These are phyloP conservation scores for Pseudotulostoma volvatum DNA, from an alignment of 495 filamentous ascomycete species.

Conservation along the genomic window DNA sequence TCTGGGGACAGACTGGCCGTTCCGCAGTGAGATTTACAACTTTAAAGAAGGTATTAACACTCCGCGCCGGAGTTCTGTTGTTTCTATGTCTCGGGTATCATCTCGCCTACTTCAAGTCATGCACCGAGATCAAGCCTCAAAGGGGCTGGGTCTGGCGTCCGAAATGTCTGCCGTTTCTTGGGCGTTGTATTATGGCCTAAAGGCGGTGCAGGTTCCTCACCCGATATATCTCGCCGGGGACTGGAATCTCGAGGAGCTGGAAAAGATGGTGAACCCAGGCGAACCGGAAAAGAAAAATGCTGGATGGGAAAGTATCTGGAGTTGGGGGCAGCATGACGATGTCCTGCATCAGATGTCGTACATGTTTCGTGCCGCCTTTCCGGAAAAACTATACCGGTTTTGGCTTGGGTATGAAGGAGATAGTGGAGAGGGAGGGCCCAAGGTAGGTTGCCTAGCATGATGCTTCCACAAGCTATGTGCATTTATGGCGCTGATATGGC, in stretches of 20 bases:
- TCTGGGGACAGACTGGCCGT: conserved; percentile 44
- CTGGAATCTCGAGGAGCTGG: conserved; percentile 38
- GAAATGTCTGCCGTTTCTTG: conserved; percentile 56
- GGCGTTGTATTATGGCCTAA: conserved; percentile 53
- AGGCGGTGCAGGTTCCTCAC: conserved; percentile 31
- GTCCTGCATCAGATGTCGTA: conserved; percentile 7
- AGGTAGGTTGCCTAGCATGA: too few species aligned
- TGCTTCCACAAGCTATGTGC: too few species aligned
- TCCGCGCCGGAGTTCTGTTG: conserved; percentile 48
- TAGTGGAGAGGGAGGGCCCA: conserved; percentile 25
- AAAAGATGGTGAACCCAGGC: conserved; percentile 45
- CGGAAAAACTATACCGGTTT: conserved; percentile 41
- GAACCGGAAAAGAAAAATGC: conserved; percentile 6
- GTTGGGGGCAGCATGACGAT: conserved; percentile 8
- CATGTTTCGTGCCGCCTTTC: conserved; percentile 30
- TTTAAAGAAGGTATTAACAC: conserved; percentile 24
- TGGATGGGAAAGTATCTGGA: conserved; percentile 9
- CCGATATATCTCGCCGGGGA: conserved; percentile 51
- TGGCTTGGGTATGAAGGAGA: conserved; percentile 44
- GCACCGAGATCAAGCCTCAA: conserved; percentile 41
- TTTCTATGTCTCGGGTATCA: conserved; percentile 48
- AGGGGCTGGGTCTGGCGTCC: conserved; percentile 45
- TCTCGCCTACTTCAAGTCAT: conserved; percentile 47
- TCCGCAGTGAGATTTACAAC: conserved; percentile 31
- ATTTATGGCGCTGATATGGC: too few species aligned